Base-by-base conservation (phyloP, 1,284 basidiomycete species). In the Papiliotrema nemorosa region DNA sequence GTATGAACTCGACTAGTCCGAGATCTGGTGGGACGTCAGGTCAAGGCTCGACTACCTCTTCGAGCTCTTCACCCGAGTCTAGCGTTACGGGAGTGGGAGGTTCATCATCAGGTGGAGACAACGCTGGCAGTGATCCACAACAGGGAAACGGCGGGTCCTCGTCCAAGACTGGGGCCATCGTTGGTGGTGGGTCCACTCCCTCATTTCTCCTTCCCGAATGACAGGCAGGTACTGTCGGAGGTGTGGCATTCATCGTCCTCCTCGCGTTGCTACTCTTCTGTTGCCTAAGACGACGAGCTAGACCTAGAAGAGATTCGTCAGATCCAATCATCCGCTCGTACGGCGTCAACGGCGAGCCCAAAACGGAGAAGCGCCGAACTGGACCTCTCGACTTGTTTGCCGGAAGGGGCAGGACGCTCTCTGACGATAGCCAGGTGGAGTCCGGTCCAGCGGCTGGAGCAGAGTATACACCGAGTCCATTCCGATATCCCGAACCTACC, bases 191-290 rank as follows among this genome's bases (percentile, higher is more conserved):
- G 29, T 31, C 29, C 29, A 14, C 14, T 31, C 7, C 14, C 7
- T 31, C 29, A 31, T 7, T 14, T 7, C 29, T 31, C 14, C 9
- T 31, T 7, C 7, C 29, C 9, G 29, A 7, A 31, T 31, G 29
- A 31, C 29, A 14, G 14, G 29, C 7, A 31, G 29, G 69, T 2
- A 57, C 57, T 3, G 54, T 72, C 1, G 69, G 69, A 9, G 69
- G 69, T 34, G 63, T 70, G 21, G 65, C 63, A 5, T 66, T 63
- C 41, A 46, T 72, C 34, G 57, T 62, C 22, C 44, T 70, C 2
- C 51, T 72, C 3, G 55, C 53, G 2, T 20, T 62, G 1, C 49
- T 69, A 5, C 35, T 64, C 2, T 63, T 66, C 54, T 67, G 58
- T 60, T 70, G 61, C 41, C 24, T 66, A 27, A 54, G 63, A 27